A percentile compares a stretch with the other conserved stretches of the same genome.
These are phyloP conservation scores for Pyrus bretschneideri DNA, from an alignment of 306 rosid species.

Conservation along the genomic window DNA sequence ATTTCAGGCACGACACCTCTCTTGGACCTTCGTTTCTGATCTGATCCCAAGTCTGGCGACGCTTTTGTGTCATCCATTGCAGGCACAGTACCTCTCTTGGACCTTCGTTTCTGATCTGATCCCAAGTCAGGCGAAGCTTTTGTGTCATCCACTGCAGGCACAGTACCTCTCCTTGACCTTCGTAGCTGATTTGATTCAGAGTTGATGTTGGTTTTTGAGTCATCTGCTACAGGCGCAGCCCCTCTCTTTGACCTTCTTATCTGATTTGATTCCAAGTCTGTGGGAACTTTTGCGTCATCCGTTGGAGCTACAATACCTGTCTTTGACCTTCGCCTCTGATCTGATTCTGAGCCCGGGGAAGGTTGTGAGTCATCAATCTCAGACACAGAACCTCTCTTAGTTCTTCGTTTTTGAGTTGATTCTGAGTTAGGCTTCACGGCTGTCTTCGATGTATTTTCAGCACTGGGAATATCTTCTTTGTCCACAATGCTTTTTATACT, in stretches of 20 bases:
- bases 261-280: constrained; percentile 7
- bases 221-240: background rate
- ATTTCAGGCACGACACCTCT: background rate
- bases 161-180: constrained; percentile 10
- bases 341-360: constrained; percentile 12
- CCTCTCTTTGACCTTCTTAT: constrained; percentile 6
- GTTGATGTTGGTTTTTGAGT: constrained; percentile 3
- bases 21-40: background rate
- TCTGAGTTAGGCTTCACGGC: background rate
- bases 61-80: constrained; percentile 17
- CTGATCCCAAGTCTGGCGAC: constrained; percentile 2
- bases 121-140: too few species aligned
- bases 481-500: background rate
- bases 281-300: constrained; percentile 16
- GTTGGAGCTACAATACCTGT: constrained; percentile 4
- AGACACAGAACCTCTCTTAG: background rate
- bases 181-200: constrained; percentile 7
- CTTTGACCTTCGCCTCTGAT: constrained; percentile 8
- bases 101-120: constrained; percentile 4
- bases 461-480: background rate
- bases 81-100: constrained; percentile 4
- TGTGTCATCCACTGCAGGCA: constrained; percentile 11
- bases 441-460: constrained; percentile 5
- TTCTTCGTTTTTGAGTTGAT: constrained; percentile 4
- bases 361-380: background rate